These are phyloP conservation scores for Selenicereus undatus DNA, from an alignment of 148 eudicot species.

Conservation along the genomic window DNA sequence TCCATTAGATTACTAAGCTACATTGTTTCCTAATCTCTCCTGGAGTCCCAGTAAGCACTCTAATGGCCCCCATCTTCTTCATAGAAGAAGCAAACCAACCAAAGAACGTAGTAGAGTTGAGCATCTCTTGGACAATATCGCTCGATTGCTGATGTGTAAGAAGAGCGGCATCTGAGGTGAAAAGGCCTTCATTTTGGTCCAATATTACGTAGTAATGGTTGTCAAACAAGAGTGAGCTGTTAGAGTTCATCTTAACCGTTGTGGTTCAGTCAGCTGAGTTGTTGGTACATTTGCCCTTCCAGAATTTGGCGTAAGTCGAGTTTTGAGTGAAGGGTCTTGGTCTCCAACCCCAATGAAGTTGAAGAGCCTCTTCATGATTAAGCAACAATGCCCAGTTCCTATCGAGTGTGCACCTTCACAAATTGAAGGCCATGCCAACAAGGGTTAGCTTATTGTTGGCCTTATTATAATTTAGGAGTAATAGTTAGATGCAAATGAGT, in stretches of 20 bases:
- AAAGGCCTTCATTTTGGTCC: slow-evolving; percentile 19
- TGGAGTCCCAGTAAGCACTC: slow-evolving; percentile 20
- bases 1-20: slow-evolving; percentile 14
- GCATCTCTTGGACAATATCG: slow-evolving; percentile 1
- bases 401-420: slow-evolving; percentile 23
- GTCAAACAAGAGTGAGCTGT: slow-evolving; percentile 21
- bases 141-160: slow-evolving; percentile 16
- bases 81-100: slow-evolving; percentile 26
- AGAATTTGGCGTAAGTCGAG: slow-evolving; percentile 16
- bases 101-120: slow-evolving; percentile 15
- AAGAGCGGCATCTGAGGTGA: slow-evolving; percentile 29
- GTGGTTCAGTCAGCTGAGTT: slow-evolving; percentile 14
- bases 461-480: too few species aligned
- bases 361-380: slow-evolving; percentile 18
- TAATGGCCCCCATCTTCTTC: slow-evolving; percentile 27
- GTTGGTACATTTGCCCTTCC: slow-evolving; percentile 13
- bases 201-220: slow-evolving; percentile 17
- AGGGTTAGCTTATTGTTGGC: background rate
- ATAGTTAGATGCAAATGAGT: too few species aligned
- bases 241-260: slow-evolving; percentile 21
- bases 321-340: slow-evolving; percentile 27
- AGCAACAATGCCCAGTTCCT: slow-evolving; percentile 23
- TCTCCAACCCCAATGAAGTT: slow-evolving; percentile 23
- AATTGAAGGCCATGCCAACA: background rate
- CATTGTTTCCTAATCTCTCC: slow-evolving; percentile 31